Base-by-base conservation (phyloP, 2,329 filamentous ascomycete species). In the Aspergillus sp. region DNA sequence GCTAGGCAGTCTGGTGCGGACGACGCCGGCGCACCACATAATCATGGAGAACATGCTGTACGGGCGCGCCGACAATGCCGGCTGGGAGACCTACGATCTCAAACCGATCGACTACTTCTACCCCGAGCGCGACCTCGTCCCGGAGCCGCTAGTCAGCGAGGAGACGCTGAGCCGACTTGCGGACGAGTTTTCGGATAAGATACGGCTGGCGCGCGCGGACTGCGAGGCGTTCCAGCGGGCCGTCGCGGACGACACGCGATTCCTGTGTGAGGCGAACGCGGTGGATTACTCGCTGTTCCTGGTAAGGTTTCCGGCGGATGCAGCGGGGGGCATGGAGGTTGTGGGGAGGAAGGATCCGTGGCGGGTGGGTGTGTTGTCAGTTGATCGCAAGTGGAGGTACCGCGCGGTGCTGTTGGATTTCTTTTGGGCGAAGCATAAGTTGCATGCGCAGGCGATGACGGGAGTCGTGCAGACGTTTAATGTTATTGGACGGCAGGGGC, bases 251-350 rank as follows among this genome's bases (percentile, higher is more conserved):
- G 88, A 90, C 65, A 89, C 87, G 0, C 73, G 78, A 40, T 76
- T 90, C 2, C 74, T 90, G 0, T 77, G 82, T 2, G 72, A 79
- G 5, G 73, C 79, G 53, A 87, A 89, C 56, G 84, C 84, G 0
- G 85, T 90, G 0, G 88, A 90, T 66, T 91, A 90, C 69, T 90
- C 86, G 0, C 78, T 90, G 2, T 90, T 90, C 61, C 70, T 90
- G 0, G 81, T 89, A 1, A 79, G 87, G 3, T 75, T 80, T 42
- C 80, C 81, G 0, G 68, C 70, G 0, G 63, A 70, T 0, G 63
- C 73, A 0, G 68, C 71, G 3, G 53, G 53, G 2, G 60, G 22
- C 22, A 22, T 65, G 1, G 58, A 66, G 10, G 66, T 73, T 20
- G 54, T 74, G 50, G 64, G 65, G n/a, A 55, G 57, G 35, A 54